Base-by-base conservation (phyloP, 257 asterid species). In the Solanum appendiculatum region DNA sequence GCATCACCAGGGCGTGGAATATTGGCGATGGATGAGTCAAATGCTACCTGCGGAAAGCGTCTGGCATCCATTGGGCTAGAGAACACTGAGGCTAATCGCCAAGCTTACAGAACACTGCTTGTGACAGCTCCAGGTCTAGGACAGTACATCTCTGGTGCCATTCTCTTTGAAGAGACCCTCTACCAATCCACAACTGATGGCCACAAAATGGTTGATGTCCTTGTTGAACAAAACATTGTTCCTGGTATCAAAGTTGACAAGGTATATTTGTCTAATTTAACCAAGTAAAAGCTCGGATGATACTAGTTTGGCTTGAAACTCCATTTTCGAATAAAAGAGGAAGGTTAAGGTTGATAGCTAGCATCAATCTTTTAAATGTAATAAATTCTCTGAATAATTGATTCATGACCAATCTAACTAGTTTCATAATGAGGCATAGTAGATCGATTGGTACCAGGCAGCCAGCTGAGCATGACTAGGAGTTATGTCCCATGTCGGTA, bases 1-100 rank as follows among this genome's bases (percentile, higher is more conserved):
- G 90, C 90, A 85, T 88, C 90, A 80, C 90, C 68, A 10, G 90
- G 86, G n/a, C 48, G 86, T 51, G 90, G 90, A 85, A 85, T 88
- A 37, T 85, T 88, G 48, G 90, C 88, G 0, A 88, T 85, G 86
- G 84, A 88, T 33, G 88, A 88, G 56, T 73, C 48, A 20, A 73
- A 73, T 73, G 20, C 31, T 37, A 72, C 80, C 7, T 34, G 80
- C 9, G 18, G 48, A 72, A 72, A 34, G 51, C 18, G 29, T 34
- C 9, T 73, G 82, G 51, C 20, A 9, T 36, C 82, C 48, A 73
- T 36, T 73, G 82, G 82, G 31, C 27, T 36, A 36, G 48, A 73
- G 51, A 73, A 73, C 15, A 73, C 81, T 21, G 51, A 73, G 51
- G 51, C 51, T 73, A 73, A 73, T 23, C 20, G 31, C 10, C 68